Base-by-base conservation (phyloP, 2,329 filamentous ascomycete genomes). In the Teratosphaeria epicoccoides region DNA sequence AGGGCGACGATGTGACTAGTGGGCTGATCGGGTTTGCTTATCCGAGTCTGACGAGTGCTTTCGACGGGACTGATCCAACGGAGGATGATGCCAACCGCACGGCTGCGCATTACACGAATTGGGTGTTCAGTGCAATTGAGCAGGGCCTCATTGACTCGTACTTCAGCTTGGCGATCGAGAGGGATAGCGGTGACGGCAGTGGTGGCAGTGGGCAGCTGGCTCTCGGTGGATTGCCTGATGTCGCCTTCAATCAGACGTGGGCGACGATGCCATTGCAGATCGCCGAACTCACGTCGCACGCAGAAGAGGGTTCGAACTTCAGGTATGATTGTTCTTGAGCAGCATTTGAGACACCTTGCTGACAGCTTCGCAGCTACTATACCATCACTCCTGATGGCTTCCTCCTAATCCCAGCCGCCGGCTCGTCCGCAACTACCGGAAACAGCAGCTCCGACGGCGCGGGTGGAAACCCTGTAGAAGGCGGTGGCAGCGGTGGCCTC, bases 11-110 rank as follows among this genome's bases (percentile, higher is more conserved):
- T 1, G 61, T 69, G 2, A 69, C 70, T 1, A 47, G 46, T 26
- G 76, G 76, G 1, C 59, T 78, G 3, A 56, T 78, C 10, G 76
- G 75, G 0, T 64, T 78, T 6, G 72, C 66, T 2, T 78, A 74
- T 56, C 72, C 74, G 4, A 62, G 67, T 20, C 54, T 76, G 26
- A 76, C 73, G 0, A 66, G 65, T 22, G 66, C 69, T 22, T 65
- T 52, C 44, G 33, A 43, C 7, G 63, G 63, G 12, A 54, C 46
- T 9, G 53, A 60, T 23, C 53, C 57, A 4, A 28, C 45, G 24
- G 29, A 49, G 12, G 60, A 64, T 43, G 57, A 52, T 47, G 10
- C 17, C 6, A 52, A 53, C 22, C 58, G 61, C 10, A 62, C 62
- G 0, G 43, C 20, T n/a, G 51, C 61, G 0, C 49, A 47, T 9